Base-by-base conservation (phyloP, 352 stramenopile species). In the Phytopythium cucurbitacearum region DNA sequence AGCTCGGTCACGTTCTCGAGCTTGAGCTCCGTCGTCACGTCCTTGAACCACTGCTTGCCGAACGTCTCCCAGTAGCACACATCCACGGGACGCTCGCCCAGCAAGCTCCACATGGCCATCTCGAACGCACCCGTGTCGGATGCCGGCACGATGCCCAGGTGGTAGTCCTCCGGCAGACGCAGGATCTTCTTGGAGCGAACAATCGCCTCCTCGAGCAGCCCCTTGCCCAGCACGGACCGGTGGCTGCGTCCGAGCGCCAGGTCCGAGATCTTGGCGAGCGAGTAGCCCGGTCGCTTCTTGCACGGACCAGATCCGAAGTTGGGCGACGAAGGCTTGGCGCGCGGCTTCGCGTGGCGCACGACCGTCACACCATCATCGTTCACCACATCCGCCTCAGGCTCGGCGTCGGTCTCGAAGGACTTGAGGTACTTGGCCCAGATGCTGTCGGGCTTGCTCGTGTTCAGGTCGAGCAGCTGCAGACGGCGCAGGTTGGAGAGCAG, bases 51-150 rank as follows among this genome's bases (percentile, higher is more conserved):
- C 59, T 95, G 91, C 83, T 96, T 76, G 15, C 97, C 97, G 63
- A 99, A 99, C 21, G 89, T 96, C 71, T 99, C 96, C 96, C 96
- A 99, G 78, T 98, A 96, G 68, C 85, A 97, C 32, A 96, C 73
- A 64, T 97, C 91, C 45, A 99, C 90, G 6, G 94, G 96, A 0
- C 88, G 76, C 35, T 77, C 73, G 36, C 97, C 97, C 16, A 99
- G 83, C 78, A 99, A 96, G 63, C 87, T 98, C 97, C 97, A 99
- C 97, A 99, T 99, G 44, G 96, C 97, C 97, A 99, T 99, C 76
- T 99, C 97, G 64, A 98, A 99, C 11, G 97, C 97, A 33, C 97
- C 97, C 32, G 97, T 99, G 72, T 99, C 97, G 7, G 94, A 99
- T 40, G 95, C 97, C 38, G 97, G 97, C 39, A 99, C 96, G 57